phyloP scores from a whole-genome alignment of 192 early-diverging fungal genomes.

The Powellomyces hirtus region DNA sequence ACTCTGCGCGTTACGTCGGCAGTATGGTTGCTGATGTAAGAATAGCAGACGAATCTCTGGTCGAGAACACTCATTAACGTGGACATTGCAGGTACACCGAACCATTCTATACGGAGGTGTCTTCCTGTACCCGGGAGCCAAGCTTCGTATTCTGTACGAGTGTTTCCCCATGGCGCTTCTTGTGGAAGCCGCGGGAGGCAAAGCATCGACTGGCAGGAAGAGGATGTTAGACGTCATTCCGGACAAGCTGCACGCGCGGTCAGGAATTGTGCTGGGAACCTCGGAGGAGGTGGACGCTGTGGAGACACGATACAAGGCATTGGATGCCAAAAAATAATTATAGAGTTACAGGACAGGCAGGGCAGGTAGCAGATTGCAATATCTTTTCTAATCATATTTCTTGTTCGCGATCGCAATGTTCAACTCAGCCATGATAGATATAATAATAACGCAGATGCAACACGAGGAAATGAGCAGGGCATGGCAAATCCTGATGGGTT shows the following conservation, averaged over 20 bases:
- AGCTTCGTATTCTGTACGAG: slow-evolving; percentile 96
- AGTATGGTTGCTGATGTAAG: slow-evolving; percentile 97
- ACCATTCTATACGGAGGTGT: slow-evolving; percentile 88
- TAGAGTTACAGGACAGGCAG: too few species aligned
- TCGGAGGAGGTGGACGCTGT: slow-evolving; percentile 86
- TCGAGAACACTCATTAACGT: neutral
- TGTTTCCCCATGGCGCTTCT: slow-evolving; percentile 98
- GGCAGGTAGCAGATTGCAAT: too few species aligned
- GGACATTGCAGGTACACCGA: slow-evolving; percentile 60
- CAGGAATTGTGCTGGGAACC: slow-evolving; percentile 88
- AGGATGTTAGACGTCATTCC: slow-evolving; percentile 87
- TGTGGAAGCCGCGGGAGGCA: slow-evolving; percentile 94
- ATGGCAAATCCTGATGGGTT: too few species aligned
- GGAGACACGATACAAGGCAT: slow-evolving; percentile 66
- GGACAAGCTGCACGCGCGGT: slow-evolving; percentile 82
- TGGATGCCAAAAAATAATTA: slow-evolving; percentile 29
- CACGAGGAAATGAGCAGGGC: too few species aligned
- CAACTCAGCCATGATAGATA: too few species aligned
- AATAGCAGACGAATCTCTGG: neutral
- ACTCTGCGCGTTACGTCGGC: slow-evolving; percentile 94
- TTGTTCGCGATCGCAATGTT: too few species aligned
- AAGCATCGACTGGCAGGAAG: slow-evolving; percentile 77
- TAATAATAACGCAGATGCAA: too few species aligned
- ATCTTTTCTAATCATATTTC: too few species aligned
- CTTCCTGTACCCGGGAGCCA: slow-evolving; percentile 88